Evolutionary conservation across 108 stramenopile genomes (phyloP).

Genomic region (Cyclotella cryptica): DNA sequence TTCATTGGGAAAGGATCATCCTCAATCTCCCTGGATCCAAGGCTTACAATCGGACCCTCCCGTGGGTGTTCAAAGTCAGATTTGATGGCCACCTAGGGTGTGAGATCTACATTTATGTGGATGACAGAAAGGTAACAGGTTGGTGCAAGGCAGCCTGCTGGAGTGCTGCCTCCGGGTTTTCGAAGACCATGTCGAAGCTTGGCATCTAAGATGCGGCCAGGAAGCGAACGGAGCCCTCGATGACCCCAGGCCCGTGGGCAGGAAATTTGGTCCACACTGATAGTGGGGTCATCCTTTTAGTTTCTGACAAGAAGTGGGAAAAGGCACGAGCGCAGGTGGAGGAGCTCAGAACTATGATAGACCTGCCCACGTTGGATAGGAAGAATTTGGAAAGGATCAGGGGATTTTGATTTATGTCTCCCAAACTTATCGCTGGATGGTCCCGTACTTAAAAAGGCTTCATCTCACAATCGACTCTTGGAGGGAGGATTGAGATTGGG

Average conservation of each 20-base stretch:
- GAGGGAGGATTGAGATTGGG: slow-evolving; percentile 37
- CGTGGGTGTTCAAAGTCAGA: slow-evolving; percentile 19
- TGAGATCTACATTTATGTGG: neutral
- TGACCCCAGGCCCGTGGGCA: too few relatives aligned
- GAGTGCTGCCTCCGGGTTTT: neutral
- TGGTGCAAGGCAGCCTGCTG: neutral
- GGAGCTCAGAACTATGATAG: neutral
- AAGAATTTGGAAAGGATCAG: slow-evolving; percentile 3
- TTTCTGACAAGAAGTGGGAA: too few relatives aligned
- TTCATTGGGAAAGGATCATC: slow-evolving; percentile 24
- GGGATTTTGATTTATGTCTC: slow-evolving; percentile 55
- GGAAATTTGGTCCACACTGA: neutral
- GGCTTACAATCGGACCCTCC: slow-evolving; percentile 23
- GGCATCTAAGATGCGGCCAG: slow-evolving; percentile 1
- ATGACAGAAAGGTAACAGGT: too few relatives aligned
- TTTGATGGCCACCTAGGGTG: neutral
- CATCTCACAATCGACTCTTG: slow-evolving; percentile 53
- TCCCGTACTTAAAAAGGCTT: too few relatives aligned
- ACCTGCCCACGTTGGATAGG: neutral
- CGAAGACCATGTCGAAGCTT: neutral
- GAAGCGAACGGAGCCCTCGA: too few relatives aligned
- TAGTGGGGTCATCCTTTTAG: too few relatives aligned
- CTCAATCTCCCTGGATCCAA: too few relatives aligned
- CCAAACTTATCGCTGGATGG: slow-evolving; percentile 39
- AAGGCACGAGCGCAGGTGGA: neutral